These are phyloP conservation scores for Paramecium biaurelia DNA, from an alignment of 73 alveolate species.

Conservation along the genomic window DNA sequence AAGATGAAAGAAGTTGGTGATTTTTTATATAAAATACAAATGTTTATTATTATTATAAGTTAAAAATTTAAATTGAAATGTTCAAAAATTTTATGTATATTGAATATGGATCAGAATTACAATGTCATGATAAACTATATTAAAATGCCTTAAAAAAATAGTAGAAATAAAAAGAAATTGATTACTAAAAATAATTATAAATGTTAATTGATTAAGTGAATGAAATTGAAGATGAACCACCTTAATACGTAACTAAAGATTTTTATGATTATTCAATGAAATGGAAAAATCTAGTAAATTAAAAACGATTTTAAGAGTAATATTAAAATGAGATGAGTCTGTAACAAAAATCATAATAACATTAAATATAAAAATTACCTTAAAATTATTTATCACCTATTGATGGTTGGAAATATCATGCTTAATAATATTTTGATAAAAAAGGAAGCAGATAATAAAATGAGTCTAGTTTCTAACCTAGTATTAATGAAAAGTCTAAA, in stretches of 20 bases:
- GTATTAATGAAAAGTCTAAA: constrained; percentile 11
- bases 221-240: constrained; percentile 21
- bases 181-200: neutral
- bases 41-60: neutral
- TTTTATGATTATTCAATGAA: constrained; percentile 15
- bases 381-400: neutral
- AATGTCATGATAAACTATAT: neutral
- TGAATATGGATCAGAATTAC: constrained; percentile 16
- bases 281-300: constrained; percentile 15
- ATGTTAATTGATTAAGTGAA: neutral
- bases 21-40: neutral
- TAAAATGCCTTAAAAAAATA: neutral
- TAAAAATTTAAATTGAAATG: neutral
- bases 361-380: neutral
- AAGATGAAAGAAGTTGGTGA: constrained; percentile 51
- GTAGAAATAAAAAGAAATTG: neutral
- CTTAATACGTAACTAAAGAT: neutral
- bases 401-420: constrained; percentile 49
- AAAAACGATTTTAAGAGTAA: neutral
- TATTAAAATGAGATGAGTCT: neutral
- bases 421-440: neutral
- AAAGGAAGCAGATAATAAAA: neutral
- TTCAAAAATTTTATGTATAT: neutral
- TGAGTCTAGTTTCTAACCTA: neutral
- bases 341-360: neutral